Base-by-base conservation (phyloP, 1,284 basidiomycete genomes). In the Microstroma glucosiphilum region DNA sequence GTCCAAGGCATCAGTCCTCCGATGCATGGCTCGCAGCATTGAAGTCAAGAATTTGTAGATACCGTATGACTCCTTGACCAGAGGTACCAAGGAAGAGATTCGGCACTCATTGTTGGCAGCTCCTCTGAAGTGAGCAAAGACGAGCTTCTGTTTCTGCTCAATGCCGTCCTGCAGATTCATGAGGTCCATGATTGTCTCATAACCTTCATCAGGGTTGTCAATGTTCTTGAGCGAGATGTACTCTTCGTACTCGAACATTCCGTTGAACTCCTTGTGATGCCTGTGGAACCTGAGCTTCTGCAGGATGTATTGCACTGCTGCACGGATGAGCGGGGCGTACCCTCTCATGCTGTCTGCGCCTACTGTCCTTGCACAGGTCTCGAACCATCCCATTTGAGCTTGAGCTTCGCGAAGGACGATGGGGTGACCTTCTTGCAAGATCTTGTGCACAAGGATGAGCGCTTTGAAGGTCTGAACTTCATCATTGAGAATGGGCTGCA, bases 191-290 rank as follows among this genome's bases (percentile, higher is more conserved):
- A 79, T 79, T 37, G 77, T 79, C 66, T 79, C 77, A 64, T 78
- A 79, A 12, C 67, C 77, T 57, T 79, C 77, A 61, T 79, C 76
- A 0, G 77, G 77, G 59, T 79, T 78, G 69, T 79, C 76, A 58
- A 79, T 79, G 65, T 78, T 78, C 60, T 79, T 79, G 64, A 79
- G 71, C n/a, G 75, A 77, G 49, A 79, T 75, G 62, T 79, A 79
- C 58, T 79, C 77, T 58, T 79, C 75, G 56, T 79, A 79, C 49
- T 79, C 77, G 58, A 79, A 79, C 12, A 79, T 69, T 26, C 77
- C 77, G 59, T 79, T 79, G 70, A 79, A 79, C 62, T 79, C 76
- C 55, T 73, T 75, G 70, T 79, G 77, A 58, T 73, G 66, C 37
- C 77, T 71, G 63, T 79, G 77, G 68, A 79, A 79, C 23, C 76